Evolutionary conservation across 768 basidiomycete species (phyloP), one percentile per base, ranked within the genome.

Genomic region (Boletus sensibilis): DNA sequence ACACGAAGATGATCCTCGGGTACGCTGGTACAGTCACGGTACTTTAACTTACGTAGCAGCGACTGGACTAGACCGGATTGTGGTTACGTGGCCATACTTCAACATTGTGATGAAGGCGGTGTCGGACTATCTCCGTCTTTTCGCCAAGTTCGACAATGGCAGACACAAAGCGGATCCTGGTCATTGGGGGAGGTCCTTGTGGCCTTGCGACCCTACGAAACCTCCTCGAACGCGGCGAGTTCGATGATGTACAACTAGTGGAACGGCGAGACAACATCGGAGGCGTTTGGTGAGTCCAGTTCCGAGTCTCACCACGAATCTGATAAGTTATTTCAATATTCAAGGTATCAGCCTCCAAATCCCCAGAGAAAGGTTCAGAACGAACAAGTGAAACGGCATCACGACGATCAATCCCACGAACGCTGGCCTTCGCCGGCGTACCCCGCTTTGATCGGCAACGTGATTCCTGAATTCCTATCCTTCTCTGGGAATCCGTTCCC

Each of bases 141-240:
- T 38, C n/a, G 8, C 52, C 35, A 33, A 16, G 20, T 16, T 45
- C 20, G 37, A 52, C 34, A 4, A 57, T 56, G 55, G 23, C 14
- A 29, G 40, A 34, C 7, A 50, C 58, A 23, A 61, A 35, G 41
- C 56, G 65, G 2, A 50, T 80, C 35, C 71, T 82, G 11, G 61
- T 83, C 51, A 68, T 83, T 21, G 79, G 80, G 14, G 79, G 75
- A 1, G 81, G 81, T 1, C 75, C 79, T 13, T 68, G 75, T 55
- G 80, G 81, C 5, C 73, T 82, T 4, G 78, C 81, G 5, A 66
- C 78, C 16, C 73, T 81, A 20, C 76, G 80, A n/a, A 82, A 83
- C 56, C 65, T 81, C 25, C 46, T 72, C n/a, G 69, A 75, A 42
- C 68, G 72, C 2, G 79, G 76, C 11, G 37, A 70, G 0, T 80